Conservation (phyloP, 177 flowering plant genomes). For the Vitis hybrid region DNA sequence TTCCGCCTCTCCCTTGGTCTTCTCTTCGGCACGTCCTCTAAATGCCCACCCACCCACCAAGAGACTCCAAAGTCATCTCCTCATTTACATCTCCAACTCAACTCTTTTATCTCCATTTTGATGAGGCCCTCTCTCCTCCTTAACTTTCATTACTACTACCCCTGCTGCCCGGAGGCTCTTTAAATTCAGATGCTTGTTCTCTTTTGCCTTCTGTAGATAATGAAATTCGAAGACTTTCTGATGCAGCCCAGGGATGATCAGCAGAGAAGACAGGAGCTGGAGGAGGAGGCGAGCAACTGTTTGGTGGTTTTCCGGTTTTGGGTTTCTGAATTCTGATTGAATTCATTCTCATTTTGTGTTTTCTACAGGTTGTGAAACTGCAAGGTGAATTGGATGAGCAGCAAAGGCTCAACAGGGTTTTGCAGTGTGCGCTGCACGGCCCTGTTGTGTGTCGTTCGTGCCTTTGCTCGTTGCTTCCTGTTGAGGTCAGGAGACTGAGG, state of each 20-base stretch:
- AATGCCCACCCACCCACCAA: no score
- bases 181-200: neutral
- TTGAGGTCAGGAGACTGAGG: constrained; percentile 35
- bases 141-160: neutral
- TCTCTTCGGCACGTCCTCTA: no score
- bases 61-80: no score
- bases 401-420: constrained; percentile 40
- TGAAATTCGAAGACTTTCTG: constrained; percentile 78
- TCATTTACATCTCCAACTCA: no score
- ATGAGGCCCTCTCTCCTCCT: neutral
- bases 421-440: constrained; percentile 52
- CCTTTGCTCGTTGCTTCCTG: constrained; percentile 45
- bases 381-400: constrained; percentile 54
- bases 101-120: no score
- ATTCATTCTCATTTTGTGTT: neutral
- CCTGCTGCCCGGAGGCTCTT: constrained; percentile 9
- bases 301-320: neutral
- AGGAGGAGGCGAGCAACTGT: constrained; percentile 51
- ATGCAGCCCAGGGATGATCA: constrained; percentile 49
- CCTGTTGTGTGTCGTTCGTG: constrained; percentile 39
- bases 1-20: no score
- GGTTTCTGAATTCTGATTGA: neutral
- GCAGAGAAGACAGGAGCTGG: constrained; percentile 43
- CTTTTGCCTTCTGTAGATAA: constrained; percentile 13
- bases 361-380: constrained; percentile 55